A percentile compares a stretch with the other conserved stretches of the same genome.
Evolutionary conservation across 73 alveolate genomes (phyloP).

Genomic region (Paraurostyla sp.): DNA sequence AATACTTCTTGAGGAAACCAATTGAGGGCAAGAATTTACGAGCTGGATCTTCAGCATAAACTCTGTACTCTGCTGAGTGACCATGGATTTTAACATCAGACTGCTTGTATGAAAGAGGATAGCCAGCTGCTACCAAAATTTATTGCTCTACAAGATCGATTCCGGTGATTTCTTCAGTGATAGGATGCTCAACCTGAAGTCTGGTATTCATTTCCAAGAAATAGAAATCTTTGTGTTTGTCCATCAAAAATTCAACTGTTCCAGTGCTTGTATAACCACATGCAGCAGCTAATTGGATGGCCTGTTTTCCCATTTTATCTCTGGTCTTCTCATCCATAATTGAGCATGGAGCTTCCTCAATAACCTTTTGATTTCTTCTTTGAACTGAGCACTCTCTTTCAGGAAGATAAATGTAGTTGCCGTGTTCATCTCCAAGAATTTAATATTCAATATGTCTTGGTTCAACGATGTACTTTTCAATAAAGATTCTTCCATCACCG

Average conservation of each 20-base stretch:
- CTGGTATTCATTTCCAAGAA: constrained; percentile 87
- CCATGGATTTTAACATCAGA: constrained; percentile 72
- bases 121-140: constrained; percentile 85
- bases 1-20: constrained; percentile 67
- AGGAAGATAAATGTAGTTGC: constrained; percentile 81
- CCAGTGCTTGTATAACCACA: constrained; percentile 86
- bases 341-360: constrained; percentile 85
- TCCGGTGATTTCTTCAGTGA: constrained; percentile 88
- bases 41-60: constrained; percentile 76
- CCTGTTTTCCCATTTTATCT: constrained; percentile 82
- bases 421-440: constrained; percentile 72
- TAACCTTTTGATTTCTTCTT: constrained; percentile 86
- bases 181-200: constrained; percentile 89
- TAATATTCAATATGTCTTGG: constrained; percentile 95
- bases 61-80: constrained; percentile 71
- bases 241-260: constrained; percentile 85
- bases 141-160: constrained; percentile 82
- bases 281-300: constrained; percentile 77
- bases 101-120: constrained; percentile 56
- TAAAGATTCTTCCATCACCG: constrained; percentile 91
- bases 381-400: constrained; percentile 88
- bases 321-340: constrained; percentile 77
- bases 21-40: constrained; percentile 77
- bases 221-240: constrained; percentile 77
- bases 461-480: constrained; percentile 94